phyloP scores from a whole-genome alignment of 768 basidiomycete species.

The Pleurotus ostreatus region DNA sequence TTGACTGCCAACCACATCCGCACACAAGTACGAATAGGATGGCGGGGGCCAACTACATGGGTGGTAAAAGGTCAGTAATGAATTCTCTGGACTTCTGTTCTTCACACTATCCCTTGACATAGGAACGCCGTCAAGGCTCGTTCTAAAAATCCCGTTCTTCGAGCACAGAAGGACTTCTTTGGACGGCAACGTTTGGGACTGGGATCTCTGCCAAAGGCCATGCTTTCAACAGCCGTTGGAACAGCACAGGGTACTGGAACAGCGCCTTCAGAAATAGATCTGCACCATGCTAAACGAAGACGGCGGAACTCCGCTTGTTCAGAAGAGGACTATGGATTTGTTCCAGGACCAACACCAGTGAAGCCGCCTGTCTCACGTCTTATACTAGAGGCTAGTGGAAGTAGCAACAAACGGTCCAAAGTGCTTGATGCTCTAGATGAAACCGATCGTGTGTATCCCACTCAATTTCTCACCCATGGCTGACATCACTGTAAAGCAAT shows the following conservation, averaged over 20 bases:
- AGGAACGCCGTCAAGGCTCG: constrained; percentile 60
- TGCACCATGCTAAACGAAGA: constrained; percentile 24
- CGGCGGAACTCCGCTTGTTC: neutral
- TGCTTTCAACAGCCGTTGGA: no score
- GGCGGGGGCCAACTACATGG: constrained; percentile 76
- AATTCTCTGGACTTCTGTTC: neutral
- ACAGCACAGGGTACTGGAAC: no score
- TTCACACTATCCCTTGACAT: neutral
- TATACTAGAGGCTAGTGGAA: constrained; percentile 15
- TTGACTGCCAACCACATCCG: no score
- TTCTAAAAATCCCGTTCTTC: constrained; percentile 50
- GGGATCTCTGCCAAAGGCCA: constrained; percentile 7
- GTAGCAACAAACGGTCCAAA: constrained; percentile 24
- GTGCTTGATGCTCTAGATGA: constrained; percentile 38
- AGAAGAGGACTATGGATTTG: neutral
- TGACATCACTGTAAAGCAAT: constrained; percentile 21
- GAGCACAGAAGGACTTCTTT: constrained; percentile 58
- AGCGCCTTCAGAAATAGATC: constrained; percentile 17
- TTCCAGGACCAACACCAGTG: constrained; percentile 18
- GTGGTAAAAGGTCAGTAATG: constrained; percentile 53
- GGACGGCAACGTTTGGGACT: constrained; percentile 49
- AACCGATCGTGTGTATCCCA: constrained; percentile 34
- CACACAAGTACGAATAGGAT: constrained; percentile 23
- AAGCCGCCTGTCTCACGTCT: neutral
- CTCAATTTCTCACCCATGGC: neutral